These are phyloP conservation scores for Penicillium sclerotigenum DNA, from an alignment of 2,329 filamentous ascomycete genomes.

Conservation along the genomic window DNA sequence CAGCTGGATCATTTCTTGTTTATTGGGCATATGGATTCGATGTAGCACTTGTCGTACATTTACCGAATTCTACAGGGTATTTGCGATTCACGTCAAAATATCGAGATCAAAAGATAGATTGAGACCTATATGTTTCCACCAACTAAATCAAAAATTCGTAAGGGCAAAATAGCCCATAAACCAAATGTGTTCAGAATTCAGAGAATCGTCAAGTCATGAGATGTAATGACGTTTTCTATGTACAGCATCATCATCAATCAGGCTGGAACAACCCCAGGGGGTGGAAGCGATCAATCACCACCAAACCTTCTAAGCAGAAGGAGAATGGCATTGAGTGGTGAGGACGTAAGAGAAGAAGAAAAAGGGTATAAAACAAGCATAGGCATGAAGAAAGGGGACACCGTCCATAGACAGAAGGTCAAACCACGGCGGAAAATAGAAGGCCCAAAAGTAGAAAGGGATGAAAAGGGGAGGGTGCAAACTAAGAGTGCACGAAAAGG, in stretches of 20 bases:
- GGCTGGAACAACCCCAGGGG: not conserved
- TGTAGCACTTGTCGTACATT: not conserved
- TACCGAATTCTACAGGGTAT: not conserved
- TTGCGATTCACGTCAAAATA: not conserved
- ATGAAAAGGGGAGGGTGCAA: not conserved
- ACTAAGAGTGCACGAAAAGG: not conserved
- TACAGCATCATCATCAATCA: conserved; percentile 20
- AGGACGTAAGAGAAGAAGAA: not conserved
- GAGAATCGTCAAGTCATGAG: conserved; percentile 20
- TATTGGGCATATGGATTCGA: not conserved
- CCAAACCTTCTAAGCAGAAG: not conserved
- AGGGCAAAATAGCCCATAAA: conserved; percentile 1
- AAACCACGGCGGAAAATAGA: not conserved
- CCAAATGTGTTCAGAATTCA: not conserved
- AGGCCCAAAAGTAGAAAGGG: not conserved
- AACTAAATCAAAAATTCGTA: not conserved
- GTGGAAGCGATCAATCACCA: not conserved
- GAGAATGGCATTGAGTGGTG: not conserved
- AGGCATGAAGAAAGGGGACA: not conserved
- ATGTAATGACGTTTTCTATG: conserved; percentile 22
- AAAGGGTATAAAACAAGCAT: conserved; percentile 14
- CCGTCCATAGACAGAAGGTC: not conserved
- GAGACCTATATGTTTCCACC: not conserved
- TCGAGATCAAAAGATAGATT: not conserved
- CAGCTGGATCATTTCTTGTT: not conserved